phyloP scores from a whole-genome alignment of 495 filamentous ascomycete species.

The Terfezia boudieri region DNA sequence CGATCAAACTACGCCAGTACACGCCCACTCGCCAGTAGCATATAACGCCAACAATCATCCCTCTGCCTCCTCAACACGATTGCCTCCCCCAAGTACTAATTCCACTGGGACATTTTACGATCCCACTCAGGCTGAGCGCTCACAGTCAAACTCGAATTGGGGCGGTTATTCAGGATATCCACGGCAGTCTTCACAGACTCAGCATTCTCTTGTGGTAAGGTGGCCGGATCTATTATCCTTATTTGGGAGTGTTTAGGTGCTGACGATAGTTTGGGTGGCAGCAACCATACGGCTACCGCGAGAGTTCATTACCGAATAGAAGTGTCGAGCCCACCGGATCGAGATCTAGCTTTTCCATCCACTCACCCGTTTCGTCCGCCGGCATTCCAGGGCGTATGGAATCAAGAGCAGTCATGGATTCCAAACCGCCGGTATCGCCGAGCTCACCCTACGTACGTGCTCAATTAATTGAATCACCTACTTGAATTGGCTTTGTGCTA shows the following conservation, averaged over 20 bases:
- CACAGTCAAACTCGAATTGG: conserved; percentile 12
- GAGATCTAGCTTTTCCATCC: neutral
- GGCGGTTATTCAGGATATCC: neutral
- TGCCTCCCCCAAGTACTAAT: conserved; percentile 7
- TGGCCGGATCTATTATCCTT: neutral
- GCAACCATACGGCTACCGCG: neutral
- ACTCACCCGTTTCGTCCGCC: neutral
- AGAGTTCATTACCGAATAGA: neutral
- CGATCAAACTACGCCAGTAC: conserved; percentile 10
- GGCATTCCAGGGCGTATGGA: neutral
- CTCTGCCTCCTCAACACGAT: neutral
- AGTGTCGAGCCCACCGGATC: neutral
- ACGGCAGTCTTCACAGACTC: neutral
- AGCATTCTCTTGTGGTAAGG: neutral
- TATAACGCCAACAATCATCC: neutral
- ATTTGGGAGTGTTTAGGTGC: too few species aligned
- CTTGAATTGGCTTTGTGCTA: conserved; percentile 8
- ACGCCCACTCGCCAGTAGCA: conserved; percentile 1
- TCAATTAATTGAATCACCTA: neutral
- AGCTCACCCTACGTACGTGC: neutral
- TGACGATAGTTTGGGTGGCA: neutral
- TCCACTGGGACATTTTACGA: conserved; percentile 6
- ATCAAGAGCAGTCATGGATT: neutral
- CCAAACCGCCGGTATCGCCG: neutral
- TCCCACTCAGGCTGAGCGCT: neutral